Conservation (phyloP, 1,139 yeast species). For the Taphrina pruni region DNA sequence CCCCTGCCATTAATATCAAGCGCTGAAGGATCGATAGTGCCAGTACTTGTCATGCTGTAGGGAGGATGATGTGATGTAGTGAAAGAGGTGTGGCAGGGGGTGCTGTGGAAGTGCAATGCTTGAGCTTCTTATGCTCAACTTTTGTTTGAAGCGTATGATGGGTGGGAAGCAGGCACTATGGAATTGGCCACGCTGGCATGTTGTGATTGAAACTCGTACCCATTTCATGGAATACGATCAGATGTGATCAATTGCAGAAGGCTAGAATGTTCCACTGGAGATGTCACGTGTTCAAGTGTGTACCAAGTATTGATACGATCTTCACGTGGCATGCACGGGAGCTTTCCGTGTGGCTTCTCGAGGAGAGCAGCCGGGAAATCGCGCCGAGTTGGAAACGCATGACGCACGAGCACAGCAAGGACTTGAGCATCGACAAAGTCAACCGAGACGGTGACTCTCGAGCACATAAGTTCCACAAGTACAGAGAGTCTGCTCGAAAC, state of each 20-base stretch:
- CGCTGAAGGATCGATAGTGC: background rate
- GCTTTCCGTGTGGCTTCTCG: background rate
- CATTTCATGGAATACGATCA: background rate
- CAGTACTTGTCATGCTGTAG: background rate
- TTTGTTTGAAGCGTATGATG: background rate
- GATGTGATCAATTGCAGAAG: background rate
- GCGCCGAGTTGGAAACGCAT: background rate
- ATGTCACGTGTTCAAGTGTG: background rate
- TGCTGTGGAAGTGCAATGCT: background rate
- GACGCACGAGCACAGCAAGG: constrained; percentile 4
- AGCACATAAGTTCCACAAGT: too few relatives aligned
- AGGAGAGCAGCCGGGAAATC: background rate
- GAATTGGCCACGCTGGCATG: constrained; percentile 20
- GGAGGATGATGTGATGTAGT: background rate
- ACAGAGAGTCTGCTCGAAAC: too few relatives aligned
- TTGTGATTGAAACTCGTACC: constrained; percentile 7
- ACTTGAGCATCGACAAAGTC: too few relatives aligned
- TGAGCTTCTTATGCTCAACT: background rate
- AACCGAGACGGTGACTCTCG: too few relatives aligned
- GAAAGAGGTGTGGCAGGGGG: constrained; percentile 3
- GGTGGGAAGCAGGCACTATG: background rate
- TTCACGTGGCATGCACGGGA: background rate
- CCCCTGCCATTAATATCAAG: constrained; percentile 10
- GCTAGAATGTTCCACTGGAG: background rate
- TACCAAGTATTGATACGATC: background rate